phyloP scores from a whole-genome alignment of 805 yeast species.

The Metschnikowia cerradonensis region DNA sequence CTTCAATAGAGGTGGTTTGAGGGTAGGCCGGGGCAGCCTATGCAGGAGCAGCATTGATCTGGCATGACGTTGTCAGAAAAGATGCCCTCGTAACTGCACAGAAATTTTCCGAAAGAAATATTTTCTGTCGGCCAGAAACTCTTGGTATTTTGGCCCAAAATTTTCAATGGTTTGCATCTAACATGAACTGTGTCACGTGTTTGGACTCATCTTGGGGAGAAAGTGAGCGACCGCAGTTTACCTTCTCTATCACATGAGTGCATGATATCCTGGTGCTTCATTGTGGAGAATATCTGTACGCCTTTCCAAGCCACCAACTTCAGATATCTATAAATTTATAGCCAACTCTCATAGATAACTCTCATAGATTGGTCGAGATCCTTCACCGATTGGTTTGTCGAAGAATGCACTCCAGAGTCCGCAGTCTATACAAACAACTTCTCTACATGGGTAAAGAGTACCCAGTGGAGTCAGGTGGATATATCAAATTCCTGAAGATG shows the following conservation, averaged over 20 bases:
- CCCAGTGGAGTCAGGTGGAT: slow-evolving; percentile 31
- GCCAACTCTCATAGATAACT: no score
- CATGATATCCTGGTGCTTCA: not conserved
- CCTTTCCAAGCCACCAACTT: not conserved
- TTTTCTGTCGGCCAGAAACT: no score
- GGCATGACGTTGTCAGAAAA: not conserved
- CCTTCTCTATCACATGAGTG: not conserved
- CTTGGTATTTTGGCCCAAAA: not conserved
- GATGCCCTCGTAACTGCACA: not conserved
- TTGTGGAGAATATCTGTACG: not conserved
- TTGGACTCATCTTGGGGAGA: not conserved
- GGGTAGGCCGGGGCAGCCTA: not conserved
- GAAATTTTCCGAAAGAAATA: no score
- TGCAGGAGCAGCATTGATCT: not conserved
- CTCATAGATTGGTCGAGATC: not conserved
- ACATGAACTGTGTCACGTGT: not conserved
- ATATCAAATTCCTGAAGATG: slow-evolving; percentile 18
- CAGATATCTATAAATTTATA: no score
- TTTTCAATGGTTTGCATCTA: no score
- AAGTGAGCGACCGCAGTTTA: not conserved
- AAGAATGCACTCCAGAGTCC: slow-evolving; percentile 15
- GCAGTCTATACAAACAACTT: slow-evolving; percentile 20
- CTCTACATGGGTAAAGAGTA: slow-evolving; percentile 35
- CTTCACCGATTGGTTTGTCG: not conserved
- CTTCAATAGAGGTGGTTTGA: not conserved